phyloP scores from a whole-genome alignment of 1,284 basidiomycete genomes.

The Leccinum fallax region DNA sequence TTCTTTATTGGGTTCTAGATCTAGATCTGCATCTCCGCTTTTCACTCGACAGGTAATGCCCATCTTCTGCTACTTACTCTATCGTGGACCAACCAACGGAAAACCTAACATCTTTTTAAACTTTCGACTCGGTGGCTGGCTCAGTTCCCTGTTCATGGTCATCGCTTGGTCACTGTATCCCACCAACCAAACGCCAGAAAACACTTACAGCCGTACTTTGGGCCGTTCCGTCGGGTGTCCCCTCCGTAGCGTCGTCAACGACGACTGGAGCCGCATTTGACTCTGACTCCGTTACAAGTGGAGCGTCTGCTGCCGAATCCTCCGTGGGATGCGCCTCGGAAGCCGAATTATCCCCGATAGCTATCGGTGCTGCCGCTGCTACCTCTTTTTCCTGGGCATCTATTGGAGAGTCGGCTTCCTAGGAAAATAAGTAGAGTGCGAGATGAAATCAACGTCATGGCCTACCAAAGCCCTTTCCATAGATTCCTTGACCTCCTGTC shows the following conservation, averaged over 20 bases:
- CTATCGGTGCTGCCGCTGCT: conserved; percentile 4
- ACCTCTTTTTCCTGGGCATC: conserved; percentile 33
- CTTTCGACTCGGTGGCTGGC: conserved; percentile 5
- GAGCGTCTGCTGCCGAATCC: conserved; percentile 1
- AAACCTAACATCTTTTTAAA: conserved; percentile 8
- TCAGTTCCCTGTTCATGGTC: conserved; percentile 4
- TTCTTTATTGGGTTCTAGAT: neutral
- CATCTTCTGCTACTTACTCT: conserved; percentile 7
- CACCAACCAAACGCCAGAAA: neutral
- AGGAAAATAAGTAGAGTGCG: conserved; percentile 10
- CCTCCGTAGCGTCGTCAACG: conserved; percentile 5
- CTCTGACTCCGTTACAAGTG: conserved; percentile 1
- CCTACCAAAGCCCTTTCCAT: conserved; percentile 37
- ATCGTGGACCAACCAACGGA: neutral
- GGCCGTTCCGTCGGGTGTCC: conserved; percentile 8
- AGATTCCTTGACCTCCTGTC: conserved; percentile 40
- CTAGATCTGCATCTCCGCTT: neutral
- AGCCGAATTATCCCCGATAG: conserved; percentile 1
- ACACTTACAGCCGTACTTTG: conserved; percentile 19
- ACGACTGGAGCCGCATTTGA: neutral
- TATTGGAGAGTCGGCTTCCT: conserved; percentile 37
- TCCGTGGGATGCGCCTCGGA: neutral
- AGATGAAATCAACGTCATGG: conserved; percentile 3
- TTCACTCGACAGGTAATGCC: neutral
- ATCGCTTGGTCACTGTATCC: conserved; percentile 11